These are phyloP conservation scores for Coniochaeta sp. DNA, from an alignment of 2,329 filamentous ascomycete genomes.

Conservation along the genomic window DNA sequence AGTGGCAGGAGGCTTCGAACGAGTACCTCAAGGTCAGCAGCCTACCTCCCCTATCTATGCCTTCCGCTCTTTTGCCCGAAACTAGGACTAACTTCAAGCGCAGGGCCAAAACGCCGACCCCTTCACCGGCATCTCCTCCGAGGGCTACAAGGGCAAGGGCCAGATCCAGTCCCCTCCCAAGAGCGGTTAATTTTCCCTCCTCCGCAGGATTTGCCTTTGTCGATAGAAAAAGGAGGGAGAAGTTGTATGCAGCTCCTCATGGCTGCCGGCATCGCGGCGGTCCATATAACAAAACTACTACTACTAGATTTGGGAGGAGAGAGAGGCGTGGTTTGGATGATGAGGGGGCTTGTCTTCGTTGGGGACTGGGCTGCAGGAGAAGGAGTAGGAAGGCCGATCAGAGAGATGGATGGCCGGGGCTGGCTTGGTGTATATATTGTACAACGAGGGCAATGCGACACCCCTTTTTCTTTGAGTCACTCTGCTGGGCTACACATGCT, in stretches of 20 bases:
- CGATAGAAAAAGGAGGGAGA: conserved; percentile 22
- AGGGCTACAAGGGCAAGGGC: conserved; percentile 72
- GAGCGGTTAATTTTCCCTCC: conserved; percentile 36
- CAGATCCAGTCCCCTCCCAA: conserved; percentile 65
- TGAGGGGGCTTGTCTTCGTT: conserved; percentile 7
- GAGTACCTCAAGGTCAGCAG: conserved; percentile 82
- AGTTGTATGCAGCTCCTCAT: conserved; percentile 13
- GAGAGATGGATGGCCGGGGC: too few relatives aligned
- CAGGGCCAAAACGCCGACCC: conserved; percentile 82
- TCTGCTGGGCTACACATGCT: too few relatives aligned
- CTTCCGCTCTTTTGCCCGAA: conserved; percentile 7
- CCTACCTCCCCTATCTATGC: not conserved
- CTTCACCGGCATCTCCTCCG: conserved; percentile 73
- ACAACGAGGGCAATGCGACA: conserved; percentile 21
- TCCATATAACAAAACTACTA: conserved; percentile 26
- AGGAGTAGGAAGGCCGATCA: too few relatives aligned
- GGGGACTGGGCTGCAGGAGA: conserved; percentile 9
- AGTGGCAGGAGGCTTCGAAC: conserved; percentile 93
- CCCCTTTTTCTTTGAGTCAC: conserved; percentile 12
- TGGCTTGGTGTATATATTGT: conserved; percentile 24
- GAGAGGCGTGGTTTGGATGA: not conserved
- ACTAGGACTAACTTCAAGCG: conserved; percentile 11
- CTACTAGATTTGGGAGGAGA: not conserved
- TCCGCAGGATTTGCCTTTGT: conserved; percentile 27
- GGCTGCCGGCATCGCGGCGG: conserved; percentile 6